Evolutionary conservation across 2,329 filamentous ascomycete genomes (phyloP).

Genomic region (Colletotrichum lindemuthianum): DNA sequence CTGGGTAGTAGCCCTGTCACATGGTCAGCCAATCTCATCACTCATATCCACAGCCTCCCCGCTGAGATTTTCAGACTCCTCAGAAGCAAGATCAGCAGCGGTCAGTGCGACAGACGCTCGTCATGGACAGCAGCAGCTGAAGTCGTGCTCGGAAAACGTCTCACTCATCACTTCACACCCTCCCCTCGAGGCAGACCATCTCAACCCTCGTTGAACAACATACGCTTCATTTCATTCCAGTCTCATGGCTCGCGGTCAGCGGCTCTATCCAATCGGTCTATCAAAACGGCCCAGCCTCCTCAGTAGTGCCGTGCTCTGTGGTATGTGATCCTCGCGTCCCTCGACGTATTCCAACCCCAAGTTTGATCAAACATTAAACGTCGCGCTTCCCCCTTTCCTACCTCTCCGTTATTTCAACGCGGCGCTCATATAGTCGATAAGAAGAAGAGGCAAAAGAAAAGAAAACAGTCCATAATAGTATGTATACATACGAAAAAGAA

Average conservation of each 20-base stretch:
- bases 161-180: background rate
- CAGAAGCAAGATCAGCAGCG: no score
- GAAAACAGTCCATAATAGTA: background rate
- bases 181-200: background rate
- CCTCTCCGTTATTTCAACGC: background rate
- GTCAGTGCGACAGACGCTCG: no score
- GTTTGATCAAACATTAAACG: conserved; percentile 21
- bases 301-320: background rate
- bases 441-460: background rate
- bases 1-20: no score
- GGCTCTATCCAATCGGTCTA: conserved; percentile 7
- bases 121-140: no score
- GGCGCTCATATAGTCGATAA: background rate
- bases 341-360: conserved; percentile 3
- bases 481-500: conserved; percentile 13
- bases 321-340: background rate
- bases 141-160: background rate
- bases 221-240: conserved; percentile 18
- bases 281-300: background rate
- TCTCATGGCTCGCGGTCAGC: conserved; percentile 14
- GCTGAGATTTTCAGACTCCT: no score
- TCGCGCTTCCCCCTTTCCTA: conserved; percentile 5
- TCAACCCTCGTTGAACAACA: background rate
- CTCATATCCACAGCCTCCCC: no score
- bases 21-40: no score